phyloP scores from a whole-genome alignment of 257 asterid genomes.

The Gentiana dahurica region DNA sequence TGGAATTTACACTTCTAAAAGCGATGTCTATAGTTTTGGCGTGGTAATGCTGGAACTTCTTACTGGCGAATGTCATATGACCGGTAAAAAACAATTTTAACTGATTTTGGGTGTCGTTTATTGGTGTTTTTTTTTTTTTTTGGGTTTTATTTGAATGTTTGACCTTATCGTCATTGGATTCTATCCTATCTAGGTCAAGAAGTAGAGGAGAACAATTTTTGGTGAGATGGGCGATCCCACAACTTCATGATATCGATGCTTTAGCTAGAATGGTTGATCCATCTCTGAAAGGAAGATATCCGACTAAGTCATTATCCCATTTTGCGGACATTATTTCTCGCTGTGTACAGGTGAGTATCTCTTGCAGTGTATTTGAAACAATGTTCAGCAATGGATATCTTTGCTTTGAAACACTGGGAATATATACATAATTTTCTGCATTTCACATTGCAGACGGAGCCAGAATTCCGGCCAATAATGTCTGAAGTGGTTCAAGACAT shows the following conservation, averaged over 20 bases:
- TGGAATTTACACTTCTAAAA: slow-evolving; percentile 72
- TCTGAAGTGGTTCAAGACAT: slow-evolving; percentile 94
- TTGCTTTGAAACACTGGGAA: no score
- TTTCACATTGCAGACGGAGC: slow-evolving; percentile 55
- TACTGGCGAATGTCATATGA: slow-evolving; percentile 93
- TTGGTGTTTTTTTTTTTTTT: neutral
- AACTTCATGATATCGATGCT: slow-evolving; percentile 90
- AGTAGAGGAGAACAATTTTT: slow-evolving; percentile 83
- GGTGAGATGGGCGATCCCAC: slow-evolving; percentile 97
- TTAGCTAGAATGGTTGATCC: slow-evolving; percentile 93
- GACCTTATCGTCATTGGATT: neutral
- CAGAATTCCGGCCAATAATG: slow-evolving; percentile 89
- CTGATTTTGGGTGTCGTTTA: neutral
- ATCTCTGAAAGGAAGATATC: slow-evolving; percentile 57
- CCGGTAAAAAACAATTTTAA: slow-evolving; percentile 38
- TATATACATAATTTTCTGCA: no score
- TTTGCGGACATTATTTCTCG: slow-evolving; percentile 92
- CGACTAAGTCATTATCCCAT: slow-evolving; percentile 70
- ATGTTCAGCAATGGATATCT: no score
- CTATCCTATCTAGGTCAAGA: slow-evolving; percentile 34
- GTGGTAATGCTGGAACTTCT: slow-evolving; percentile 96
- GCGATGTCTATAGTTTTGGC: slow-evolving; percentile 96
- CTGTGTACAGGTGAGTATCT: slow-evolving; percentile 61
- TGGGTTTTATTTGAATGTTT: neutral
- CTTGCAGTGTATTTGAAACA: neutral